Percentiles rank a stretch among this genome's conserved stretches.
Evolutionary conservation across 108 stramenopile species (phyloP).

Genomic region (Skeletonema costatum): DNA sequence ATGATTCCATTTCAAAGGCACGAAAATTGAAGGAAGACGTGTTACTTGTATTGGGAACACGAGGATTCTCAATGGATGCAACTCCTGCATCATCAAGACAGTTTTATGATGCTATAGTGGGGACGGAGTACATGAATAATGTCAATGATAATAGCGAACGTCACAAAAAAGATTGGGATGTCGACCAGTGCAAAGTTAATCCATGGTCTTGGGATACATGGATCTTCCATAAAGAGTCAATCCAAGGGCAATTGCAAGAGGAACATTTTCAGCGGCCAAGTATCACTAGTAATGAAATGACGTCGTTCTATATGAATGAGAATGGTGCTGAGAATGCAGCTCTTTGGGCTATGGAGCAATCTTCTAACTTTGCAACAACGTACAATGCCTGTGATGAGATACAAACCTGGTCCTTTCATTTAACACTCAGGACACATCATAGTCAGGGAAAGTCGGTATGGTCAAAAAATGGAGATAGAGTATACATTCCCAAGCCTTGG

Average conservation of each 20-base stretch:
- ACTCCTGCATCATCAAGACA: not conserved
- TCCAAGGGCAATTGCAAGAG: not conserved
- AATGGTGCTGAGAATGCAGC: not conserved
- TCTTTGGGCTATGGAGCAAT: not conserved
- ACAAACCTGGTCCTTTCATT: not conserved
- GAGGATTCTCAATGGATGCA: not conserved
- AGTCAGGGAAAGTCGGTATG: not conserved
- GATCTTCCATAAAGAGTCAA: not conserved
- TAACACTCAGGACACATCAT: not conserved
- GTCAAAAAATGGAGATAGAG: not conserved
- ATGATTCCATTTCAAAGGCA: not conserved
- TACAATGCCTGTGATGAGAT: not conserved
- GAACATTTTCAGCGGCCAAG: not conserved
- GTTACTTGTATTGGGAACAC: not conserved
- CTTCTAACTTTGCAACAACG: not conserved
- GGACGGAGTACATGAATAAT: not conserved
- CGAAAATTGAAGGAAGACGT: not conserved
- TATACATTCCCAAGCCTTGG: not conserved
- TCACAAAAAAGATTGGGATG: not conserved
- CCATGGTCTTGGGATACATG: not conserved
- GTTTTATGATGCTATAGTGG: not conserved
- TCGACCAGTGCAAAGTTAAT: not conserved
- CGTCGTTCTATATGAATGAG: not conserved
- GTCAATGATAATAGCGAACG: too few relatives aligned
- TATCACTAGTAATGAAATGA: not conserved